phyloP scores from a whole-genome alignment of 1,284 basidiomycete genomes.

The Ustilago loliicola region DNA sequence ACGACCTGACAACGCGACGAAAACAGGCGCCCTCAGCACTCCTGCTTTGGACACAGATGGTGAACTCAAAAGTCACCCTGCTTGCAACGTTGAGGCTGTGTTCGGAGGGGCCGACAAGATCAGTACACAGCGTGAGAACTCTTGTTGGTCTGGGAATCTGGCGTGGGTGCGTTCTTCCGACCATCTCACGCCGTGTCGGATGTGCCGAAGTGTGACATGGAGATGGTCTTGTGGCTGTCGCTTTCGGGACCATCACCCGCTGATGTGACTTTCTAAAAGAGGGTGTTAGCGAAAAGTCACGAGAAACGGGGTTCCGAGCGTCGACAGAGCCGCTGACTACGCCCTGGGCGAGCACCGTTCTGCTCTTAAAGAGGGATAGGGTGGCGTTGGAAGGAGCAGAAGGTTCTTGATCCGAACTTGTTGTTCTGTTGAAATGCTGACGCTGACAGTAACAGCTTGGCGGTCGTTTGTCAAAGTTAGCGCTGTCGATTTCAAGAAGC shows the following conservation, averaged over 20 bases:
- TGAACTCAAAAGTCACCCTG: too few relatives aligned
- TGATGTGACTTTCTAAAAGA: background rate
- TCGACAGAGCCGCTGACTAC: constrained; percentile 2
- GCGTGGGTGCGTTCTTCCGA: background rate
- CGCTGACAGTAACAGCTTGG: background rate
- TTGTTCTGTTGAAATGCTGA: background rate
- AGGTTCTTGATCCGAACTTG: constrained; percentile 1
- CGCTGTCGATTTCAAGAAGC: background rate
- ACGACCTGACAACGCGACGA: background rate
- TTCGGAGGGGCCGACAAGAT: background rate
- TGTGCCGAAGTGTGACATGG: background rate
- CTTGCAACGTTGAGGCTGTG: background rate
- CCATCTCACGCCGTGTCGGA: background rate
- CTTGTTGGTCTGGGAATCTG: background rate
- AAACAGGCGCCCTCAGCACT: background rate
- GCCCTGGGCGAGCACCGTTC: background rate
- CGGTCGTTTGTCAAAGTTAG: too few relatives aligned
- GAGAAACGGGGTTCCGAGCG: background rate
- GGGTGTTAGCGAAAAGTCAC: background rate
- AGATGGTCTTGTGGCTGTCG: background rate
- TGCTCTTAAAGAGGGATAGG: background rate
- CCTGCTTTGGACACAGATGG: too few relatives aligned
- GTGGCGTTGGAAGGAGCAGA: background rate
- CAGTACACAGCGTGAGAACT: background rate
- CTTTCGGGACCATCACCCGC: background rate